phyloP scores from a whole-genome alignment of 345 rosid genomes.

The Cardiospermum halicacabum region DNA sequence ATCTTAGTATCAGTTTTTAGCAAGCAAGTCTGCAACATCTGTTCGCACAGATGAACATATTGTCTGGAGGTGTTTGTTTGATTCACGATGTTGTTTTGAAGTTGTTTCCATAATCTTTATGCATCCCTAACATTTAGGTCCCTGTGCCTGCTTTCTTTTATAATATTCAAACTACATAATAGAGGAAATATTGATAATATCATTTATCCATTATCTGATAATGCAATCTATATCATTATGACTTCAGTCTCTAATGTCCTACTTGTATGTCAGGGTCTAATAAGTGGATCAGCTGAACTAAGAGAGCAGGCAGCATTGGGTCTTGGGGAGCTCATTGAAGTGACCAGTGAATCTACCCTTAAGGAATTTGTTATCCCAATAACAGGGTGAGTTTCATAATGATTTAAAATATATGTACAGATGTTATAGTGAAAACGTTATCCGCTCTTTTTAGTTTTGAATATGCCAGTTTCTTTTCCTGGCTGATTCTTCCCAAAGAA shows the following conservation, averaged over 20 bases:
- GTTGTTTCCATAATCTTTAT: neutral
- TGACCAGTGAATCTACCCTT: conserved; percentile 82
- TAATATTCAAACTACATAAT: neutral
- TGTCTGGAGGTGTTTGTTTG: neutral
- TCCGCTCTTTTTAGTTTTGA: neutral
- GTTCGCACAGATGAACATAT: neutral
- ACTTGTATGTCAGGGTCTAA: conserved; percentile 57
- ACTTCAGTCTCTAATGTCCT: conserved; percentile 7
- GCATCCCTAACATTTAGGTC: neutral
- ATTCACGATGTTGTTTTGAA: neutral
- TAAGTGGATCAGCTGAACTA: conserved; percentile 85
- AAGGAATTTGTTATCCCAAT: conserved; percentile 91
- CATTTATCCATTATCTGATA: neutral
- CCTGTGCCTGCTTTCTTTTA: neutral
- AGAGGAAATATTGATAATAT: neutral
- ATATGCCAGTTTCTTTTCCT: too few species aligned
- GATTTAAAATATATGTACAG: conserved; percentile 5
- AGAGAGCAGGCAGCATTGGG: conserved; percentile 98
- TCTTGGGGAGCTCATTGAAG: conserved; percentile 97
- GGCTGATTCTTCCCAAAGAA: neutral
- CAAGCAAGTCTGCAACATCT: neutral
- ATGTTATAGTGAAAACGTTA: neutral
- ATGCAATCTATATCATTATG: neutral
- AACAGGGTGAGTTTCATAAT: conserved; percentile 67
- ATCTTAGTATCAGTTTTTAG: neutral